Evolutionary conservation across 2,329 filamentous ascomycete genomes (phyloP).

Genomic region (Sordariomycetes sp.): DNA sequence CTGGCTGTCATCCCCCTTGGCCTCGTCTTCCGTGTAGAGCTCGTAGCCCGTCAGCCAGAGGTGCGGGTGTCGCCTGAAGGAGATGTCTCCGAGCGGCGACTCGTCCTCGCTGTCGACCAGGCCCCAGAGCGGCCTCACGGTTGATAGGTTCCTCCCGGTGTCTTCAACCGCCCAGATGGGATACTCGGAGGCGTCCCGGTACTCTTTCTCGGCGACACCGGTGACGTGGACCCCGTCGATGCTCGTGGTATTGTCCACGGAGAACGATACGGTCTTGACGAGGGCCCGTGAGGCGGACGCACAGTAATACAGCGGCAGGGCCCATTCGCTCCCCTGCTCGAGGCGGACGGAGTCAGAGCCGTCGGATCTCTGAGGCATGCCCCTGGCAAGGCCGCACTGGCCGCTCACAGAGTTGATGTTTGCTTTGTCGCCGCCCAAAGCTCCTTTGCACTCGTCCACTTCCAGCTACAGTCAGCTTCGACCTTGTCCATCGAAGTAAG

Average conservation of each 20-base stretch:
- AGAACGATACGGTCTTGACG: conserved; percentile 32
- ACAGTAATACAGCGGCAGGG: conserved; percentile 29
- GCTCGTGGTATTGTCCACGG: conserved; percentile 24
- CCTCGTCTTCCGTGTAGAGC: neutral
- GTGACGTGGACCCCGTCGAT: conserved; percentile 21
- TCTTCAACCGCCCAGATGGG: conserved; percentile 23
- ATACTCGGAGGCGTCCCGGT: conserved; percentile 15
- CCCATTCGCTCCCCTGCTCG: conserved; percentile 28
- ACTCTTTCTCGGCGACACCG: conserved; percentile 22
- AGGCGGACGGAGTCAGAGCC: conserved; percentile 20
- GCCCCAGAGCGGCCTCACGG: conserved; percentile 26
- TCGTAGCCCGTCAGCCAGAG: conserved; percentile 10
- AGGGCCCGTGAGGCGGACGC: conserved; percentile 27
- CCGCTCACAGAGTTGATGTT: conserved; percentile 30
- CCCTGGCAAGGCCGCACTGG: conserved; percentile 26
- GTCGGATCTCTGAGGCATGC: conserved; percentile 23
- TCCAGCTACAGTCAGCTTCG: neutral
- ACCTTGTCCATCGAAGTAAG: neutral
- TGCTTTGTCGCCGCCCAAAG: conserved; percentile 16
- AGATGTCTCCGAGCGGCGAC: conserved; percentile 17
- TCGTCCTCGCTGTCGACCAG: conserved; percentile 18
- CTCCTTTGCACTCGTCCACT: conserved; percentile 11
- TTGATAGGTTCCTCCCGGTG: conserved; percentile 7
- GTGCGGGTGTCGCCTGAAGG: conserved; percentile 13
- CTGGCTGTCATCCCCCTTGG: conserved; percentile 1